Evolutionary conservation across 768 basidiomycete species (phyloP), one percentile per base, ranked within the genome.

Genomic region (Rossbeevera mucosa): DNA sequence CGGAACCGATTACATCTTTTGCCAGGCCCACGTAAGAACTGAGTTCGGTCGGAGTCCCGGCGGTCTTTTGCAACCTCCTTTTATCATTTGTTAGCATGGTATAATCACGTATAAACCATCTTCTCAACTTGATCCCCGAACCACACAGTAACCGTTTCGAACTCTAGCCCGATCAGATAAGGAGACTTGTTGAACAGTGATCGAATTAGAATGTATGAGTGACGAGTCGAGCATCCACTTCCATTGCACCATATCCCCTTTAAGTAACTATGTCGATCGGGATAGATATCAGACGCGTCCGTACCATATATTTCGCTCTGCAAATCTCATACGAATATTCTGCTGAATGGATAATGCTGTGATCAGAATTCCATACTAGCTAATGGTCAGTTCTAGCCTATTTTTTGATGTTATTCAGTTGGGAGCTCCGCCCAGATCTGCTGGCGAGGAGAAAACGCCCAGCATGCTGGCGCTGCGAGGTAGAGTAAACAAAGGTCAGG

Each of bases 1-100:
- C 24, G 18, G 48, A 52, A 49, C 52, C 54, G 51, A 63, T 65
- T 62, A 65, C 60, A 62, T 51, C 30, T 53, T 50, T 8, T 26
- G 12, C 16, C 33, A 26, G 24, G 30, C 28, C 12, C 53, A 54
- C 55, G 57, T 59, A 64, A 59, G 42, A n/a, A 46, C n/a, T n/a
- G 14, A 24, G 26, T 47, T 36, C 12, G 36, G 33, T 55, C 48
- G 48, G 33, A 45, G 30, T 30, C 30, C n/a, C n/a, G n/a, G n/a
- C 28, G 36, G 50, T 43, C 30, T 40, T 57, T 14, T 25, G 33
- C 24, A 16, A 29, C 31, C 20, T 31, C n/a, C 29, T 25, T 28
- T 22, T 12, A 38, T 12, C 11, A 18, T 38, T 38, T 18, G 18
- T 38, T 38, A 18, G 11, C 18, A 11, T 24, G 45, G 9, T 24